Evolutionary conservation across 2,329 filamentous ascomycete genomes (phyloP).

Genomic region (Paracoccidioides brasiliensis): DNA sequence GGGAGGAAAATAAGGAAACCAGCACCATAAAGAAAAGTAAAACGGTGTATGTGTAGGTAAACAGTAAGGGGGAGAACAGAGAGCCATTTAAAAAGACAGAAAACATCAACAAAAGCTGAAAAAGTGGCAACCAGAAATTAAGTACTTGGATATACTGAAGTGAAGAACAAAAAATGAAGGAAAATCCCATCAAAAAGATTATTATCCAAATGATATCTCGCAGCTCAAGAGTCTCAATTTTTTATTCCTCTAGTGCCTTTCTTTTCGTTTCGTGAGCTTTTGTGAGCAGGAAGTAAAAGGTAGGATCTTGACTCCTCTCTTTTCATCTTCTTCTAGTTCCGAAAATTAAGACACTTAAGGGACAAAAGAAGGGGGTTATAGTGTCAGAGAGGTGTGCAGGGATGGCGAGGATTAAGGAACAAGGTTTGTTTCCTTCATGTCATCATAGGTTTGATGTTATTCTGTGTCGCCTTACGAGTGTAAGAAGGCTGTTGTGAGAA

Average conservation of each 20-base stretch:
- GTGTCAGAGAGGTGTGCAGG: neutral
- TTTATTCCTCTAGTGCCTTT: neutral
- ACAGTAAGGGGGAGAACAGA: neutral
- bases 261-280: neutral
- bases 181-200: neutral
- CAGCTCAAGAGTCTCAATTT: neutral
- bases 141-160: neutral
- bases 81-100: neutral
- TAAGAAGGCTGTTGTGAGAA: neutral
- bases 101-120: neutral
- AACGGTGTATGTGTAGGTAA: neutral
- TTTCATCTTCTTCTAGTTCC: neutral
- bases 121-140: neutral
- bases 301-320: neutral
- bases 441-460: neutral
- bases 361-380: neutral
- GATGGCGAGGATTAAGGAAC: neutral
- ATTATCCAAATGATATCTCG: neutral
- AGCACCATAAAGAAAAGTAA: neutral
- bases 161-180: neutral
- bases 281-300: neutral
- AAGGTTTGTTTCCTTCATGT: conserved; percentile 1
- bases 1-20: neutral
- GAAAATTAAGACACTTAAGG: neutral
- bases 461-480: neutral